These are phyloP conservation scores for Penicillium sp. DNA, from an alignment of 2,329 filamentous ascomycete genomes.

Conservation along the genomic window DNA sequence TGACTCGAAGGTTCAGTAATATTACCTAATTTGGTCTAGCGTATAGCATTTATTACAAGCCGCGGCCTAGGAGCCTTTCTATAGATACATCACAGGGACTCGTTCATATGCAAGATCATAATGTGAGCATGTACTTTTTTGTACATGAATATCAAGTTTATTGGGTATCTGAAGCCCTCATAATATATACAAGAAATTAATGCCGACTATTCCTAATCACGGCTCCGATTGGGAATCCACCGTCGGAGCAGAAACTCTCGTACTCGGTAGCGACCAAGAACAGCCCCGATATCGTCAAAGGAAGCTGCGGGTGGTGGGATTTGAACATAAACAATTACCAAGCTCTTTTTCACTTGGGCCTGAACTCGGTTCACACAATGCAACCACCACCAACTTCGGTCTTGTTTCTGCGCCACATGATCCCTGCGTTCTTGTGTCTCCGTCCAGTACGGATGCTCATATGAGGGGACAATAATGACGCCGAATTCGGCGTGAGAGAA, in stretches of 20 bases:
- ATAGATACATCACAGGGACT: not conserved
- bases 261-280: slow-evolving; percentile 71
- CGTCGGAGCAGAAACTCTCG: slow-evolving; percentile 78
- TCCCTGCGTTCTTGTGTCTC: slow-evolving; percentile 50
- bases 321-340: slow-evolving; percentile 89
- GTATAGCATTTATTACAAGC: not conserved
- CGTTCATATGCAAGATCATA: not conserved
- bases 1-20: slow-evolving; percentile 23
- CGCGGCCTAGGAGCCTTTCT: not conserved
- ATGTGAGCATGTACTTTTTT: not conserved
- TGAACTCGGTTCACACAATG: slow-evolving; percentile 89
- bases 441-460: slow-evolving; percentile 71
- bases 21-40: slow-evolving; percentile 25
- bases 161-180: slow-evolving; percentile 25
- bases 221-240: slow-evolving; percentile 80
- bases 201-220: slow-evolving; percentile 48
- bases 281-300: slow-evolving; percentile 58
- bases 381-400: slow-evolving; percentile 56
- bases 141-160: not conserved
- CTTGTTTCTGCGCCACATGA: slow-evolving; percentile 50
- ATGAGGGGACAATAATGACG: slow-evolving; percentile 79
- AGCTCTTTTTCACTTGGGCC: slow-evolving; percentile 83
- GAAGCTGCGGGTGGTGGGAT: slow-evolving; percentile 66
- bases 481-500: slow-evolving; percentile 96
- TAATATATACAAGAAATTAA: not conserved